phyloP scores from a whole-genome alignment of 2,329 filamentous ascomycete genomes.

The Alternaria sp. region DNA sequence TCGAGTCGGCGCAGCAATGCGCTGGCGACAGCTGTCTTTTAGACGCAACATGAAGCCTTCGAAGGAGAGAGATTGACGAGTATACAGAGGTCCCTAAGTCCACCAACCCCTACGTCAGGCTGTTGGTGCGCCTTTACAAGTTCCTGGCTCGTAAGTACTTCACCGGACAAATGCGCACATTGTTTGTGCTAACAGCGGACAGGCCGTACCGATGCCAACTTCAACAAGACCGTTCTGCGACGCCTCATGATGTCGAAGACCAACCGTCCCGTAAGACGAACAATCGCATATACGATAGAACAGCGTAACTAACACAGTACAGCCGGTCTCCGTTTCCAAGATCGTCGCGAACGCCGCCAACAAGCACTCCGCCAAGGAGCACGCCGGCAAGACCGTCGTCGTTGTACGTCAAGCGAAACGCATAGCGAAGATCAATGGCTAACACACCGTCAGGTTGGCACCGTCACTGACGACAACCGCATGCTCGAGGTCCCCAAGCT shows the following conservation, averaged over 20 bases:
- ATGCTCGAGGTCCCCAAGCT: constrained; percentile 83
- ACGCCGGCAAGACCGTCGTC: constrained; percentile 84
- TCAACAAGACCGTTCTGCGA: constrained; percentile 99
- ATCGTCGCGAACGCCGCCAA: constrained; percentile 70
- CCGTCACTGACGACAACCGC: constrained; percentile 97
- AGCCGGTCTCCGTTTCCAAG: constrained; percentile 86
- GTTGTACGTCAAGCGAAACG: constrained; percentile 56
- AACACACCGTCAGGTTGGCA: constrained; percentile 65
- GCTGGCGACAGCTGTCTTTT: constrained; percentile 47
- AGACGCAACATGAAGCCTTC: constrained; percentile 47
- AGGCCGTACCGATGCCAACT: constrained; percentile 95
- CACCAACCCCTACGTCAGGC: constrained; percentile 96
- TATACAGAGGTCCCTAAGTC: constrained; percentile 69
- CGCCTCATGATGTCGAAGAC: constrained; percentile 98
- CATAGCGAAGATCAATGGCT: constrained; percentile 6
- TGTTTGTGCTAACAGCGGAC: constrained; percentile 35
- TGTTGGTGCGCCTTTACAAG: constrained; percentile 97
- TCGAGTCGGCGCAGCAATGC: constrained; percentile 49
- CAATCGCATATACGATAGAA: not conserved
- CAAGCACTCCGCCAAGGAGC: constrained; percentile 58
- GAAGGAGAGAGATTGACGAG: constrained; percentile 45
- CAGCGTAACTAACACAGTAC: constrained; percentile 23
- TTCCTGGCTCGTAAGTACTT: constrained; percentile 85
- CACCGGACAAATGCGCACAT: constrained; percentile 3
- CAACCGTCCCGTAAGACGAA: constrained; percentile 69